Evolutionary conservation across 1,284 basidiomycete species (phyloP).

Genomic region (Cryptococcus sp.): DNA sequence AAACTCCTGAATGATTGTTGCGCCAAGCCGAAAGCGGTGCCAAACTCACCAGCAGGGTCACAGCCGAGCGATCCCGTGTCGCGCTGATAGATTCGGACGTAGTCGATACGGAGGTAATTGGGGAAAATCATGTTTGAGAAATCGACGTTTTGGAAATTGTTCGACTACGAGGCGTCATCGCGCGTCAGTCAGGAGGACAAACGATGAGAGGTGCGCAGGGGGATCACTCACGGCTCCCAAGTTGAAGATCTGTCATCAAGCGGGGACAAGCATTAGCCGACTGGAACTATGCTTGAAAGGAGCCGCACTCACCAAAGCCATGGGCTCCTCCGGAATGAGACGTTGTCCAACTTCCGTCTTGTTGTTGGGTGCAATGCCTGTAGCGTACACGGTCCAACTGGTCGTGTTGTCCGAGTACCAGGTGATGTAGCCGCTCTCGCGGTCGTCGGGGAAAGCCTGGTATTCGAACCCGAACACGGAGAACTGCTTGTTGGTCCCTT

Average conservation of each 20-base stretch:
- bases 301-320: slow-evolving; percentile 56
- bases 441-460: slow-evolving; percentile 62
- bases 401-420: slow-evolving; percentile 65
- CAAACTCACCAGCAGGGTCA: slow-evolving; percentile 38
- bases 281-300: neutral
- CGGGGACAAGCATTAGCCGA: neutral
- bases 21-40: neutral
- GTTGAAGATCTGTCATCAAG: slow-evolving; percentile 33
- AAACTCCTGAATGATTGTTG: neutral
- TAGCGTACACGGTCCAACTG: slow-evolving; percentile 61
- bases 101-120: slow-evolving; percentile 55
- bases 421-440: slow-evolving; percentile 63
- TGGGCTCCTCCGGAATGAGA: slow-evolving; percentile 76
- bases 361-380: slow-evolving; percentile 62
- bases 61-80: slow-evolving; percentile 53
- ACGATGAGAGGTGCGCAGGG: slow-evolving; percentile 32
- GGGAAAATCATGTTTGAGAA: slow-evolving; percentile 53
- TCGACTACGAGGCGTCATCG: slow-evolving; percentile 34
- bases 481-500: slow-evolving; percentile 10
- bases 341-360: slow-evolving; percentile 62
- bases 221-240: slow-evolving; percentile 22
- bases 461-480: slow-evolving; percentile 62
- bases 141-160: slow-evolving; percentile 55
- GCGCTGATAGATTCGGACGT: slow-evolving; percentile 56
- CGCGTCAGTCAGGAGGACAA: neutral